Base-by-base conservation (phyloP, 768 basidiomycete genomes). In the Auriscalpium vulgare region DNA sequence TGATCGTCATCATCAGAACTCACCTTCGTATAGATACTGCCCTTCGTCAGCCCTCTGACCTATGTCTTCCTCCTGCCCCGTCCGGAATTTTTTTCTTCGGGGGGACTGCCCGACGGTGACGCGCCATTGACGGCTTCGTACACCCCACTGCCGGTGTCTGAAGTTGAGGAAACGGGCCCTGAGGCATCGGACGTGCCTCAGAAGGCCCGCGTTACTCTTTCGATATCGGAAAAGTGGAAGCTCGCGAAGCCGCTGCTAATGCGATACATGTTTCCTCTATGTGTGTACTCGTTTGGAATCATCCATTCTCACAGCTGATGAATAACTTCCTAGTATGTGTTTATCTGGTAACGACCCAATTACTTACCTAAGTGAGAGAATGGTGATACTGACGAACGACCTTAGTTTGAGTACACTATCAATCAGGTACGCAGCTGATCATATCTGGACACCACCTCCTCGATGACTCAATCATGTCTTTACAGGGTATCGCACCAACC, bases 191-290 rank as follows among this genome's bases (percentile, higher is more conserved):
- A 56, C 29, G 29, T 29, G 54, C 60, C 21, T 61, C 55, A 29
- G 65, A 69, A 21, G 40, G 71, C 13, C 66, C 73, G 71, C 1
- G 73, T 82, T 5, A 70, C 82, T 5, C 70, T 97, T n/a, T 76
- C 83, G 2, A 72, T 76, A 1, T 69, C 65, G 36, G 92, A 97
- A 59, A 98, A 97, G 72, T 82, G 90, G 80, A 71, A 74, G 23
- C 73, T 99, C 6, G 85, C 91, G 50, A 83, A 78, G 65, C 95
- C 95, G 5, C 71, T 97, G 60, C 67, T 97, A 38, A 54, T 78
- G 51, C 83, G 80, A 60, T 98, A 91, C 67, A 97, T 98, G 95
- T 64, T 94, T n/a, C 95, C 94, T 3, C 72, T 99, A 44, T 91
- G 90, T 91, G 61, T 74, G 90, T 79, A 3, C 47, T 35, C 14